These are phyloP conservation scores for Helichrysum umbraculigerum DNA, from an alignment of 129 eudicot genomes.

Conservation along the genomic window DNA sequence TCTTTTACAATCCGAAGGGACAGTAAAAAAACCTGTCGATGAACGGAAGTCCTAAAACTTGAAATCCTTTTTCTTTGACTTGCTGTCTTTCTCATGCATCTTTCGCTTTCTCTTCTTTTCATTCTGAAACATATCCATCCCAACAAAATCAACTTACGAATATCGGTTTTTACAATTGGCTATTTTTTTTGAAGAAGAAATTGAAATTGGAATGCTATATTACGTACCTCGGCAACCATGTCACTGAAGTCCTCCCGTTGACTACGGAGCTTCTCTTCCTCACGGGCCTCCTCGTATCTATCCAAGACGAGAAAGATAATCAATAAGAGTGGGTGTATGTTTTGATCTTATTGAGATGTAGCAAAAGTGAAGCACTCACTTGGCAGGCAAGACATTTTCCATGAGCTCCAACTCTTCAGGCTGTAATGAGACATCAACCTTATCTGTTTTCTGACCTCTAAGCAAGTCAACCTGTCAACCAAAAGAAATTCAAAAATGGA, in stretches of 20 bases:
- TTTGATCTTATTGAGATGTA: not conserved
- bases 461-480: not conserved
- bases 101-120: slow-evolving; percentile 83
- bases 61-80: slow-evolving; percentile 89
- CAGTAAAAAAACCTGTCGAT: not conserved
- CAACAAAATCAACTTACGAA: not conserved
- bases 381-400: slow-evolving; percentile 5
- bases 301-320: not conserved
- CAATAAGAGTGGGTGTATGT: not conserved
- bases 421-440: not conserved
- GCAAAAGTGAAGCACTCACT: not conserved
- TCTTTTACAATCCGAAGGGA: not conserved
- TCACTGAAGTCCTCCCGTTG: not conserved
- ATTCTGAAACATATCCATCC: slow-evolving; percentile 62
- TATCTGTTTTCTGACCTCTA: not conserved
- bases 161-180: too few species aligned
- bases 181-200: too few species aligned
- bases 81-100: slow-evolving; percentile 80
- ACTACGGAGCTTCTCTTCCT: slow-evolving; percentile 4
- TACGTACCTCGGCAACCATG: not conserved
- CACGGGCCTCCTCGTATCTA: not conserved
- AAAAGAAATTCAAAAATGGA: not conserved
- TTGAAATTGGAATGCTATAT: too few species aligned
- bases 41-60: slow-evolving; percentile 47
- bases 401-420: slow-evolving; percentile 2